These are phyloP conservation scores for Lycium barbarum DNA, from an alignment of 257 asterid genomes.

Conservation along the genomic window DNA sequence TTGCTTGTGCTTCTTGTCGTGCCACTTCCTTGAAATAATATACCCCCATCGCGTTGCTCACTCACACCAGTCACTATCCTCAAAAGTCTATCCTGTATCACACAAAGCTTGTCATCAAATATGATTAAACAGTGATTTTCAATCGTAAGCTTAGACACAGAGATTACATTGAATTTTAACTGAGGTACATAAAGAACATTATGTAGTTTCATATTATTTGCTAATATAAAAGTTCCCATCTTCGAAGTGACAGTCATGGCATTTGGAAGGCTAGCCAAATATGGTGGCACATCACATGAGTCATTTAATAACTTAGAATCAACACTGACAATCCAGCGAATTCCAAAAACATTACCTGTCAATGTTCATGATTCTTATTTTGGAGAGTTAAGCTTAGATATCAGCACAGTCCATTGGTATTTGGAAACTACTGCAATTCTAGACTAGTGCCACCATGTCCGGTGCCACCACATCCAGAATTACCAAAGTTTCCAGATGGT, in stretches of 20 bases:
- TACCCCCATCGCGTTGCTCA: neutral
- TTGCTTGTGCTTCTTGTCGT: neutral
- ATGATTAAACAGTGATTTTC: neutral
- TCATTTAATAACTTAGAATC: neutral
- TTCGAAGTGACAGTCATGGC: neutral
- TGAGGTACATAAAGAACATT: slow-evolving; percentile 5
- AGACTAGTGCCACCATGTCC: neutral
- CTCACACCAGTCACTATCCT: neutral
- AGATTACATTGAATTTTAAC: neutral
- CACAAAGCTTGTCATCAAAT: neutral
- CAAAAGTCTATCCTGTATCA: neutral
- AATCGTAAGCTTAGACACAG: neutral
- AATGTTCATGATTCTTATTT: neutral
- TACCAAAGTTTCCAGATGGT: too few species aligned
- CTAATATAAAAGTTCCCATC: neutral
- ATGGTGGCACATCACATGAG: neutral
- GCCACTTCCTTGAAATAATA: neutral
- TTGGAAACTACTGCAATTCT: neutral
- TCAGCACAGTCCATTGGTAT: neutral
- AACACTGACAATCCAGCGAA: neutral
- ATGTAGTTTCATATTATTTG: neutral
- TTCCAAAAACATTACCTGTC: neutral
- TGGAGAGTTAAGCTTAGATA: neutral
- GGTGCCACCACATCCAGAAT: too few species aligned
- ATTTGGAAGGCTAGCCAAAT: neutral